Evolutionary conservation across 2,329 filamentous ascomycete species (phyloP).

Genomic region (Alternaria sp.): DNA sequence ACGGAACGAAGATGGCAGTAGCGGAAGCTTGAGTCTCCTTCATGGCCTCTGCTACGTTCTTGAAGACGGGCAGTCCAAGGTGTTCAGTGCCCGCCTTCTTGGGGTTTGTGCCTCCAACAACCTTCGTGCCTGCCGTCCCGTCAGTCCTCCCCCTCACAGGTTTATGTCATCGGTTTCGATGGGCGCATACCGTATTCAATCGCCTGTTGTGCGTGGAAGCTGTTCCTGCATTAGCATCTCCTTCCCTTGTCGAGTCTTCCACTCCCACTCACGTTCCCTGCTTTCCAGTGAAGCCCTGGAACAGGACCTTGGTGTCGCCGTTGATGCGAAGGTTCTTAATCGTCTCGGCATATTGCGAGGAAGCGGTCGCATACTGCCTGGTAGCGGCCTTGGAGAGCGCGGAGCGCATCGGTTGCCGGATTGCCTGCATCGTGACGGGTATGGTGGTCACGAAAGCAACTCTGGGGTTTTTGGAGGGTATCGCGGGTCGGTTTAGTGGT

Average conservation of each 20-base stretch:
- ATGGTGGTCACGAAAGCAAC: constrained; percentile 36
- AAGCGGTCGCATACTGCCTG: constrained; percentile 78
- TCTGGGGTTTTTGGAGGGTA: constrained; percentile 21
- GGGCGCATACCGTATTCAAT: constrained; percentile 88
- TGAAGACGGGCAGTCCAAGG: constrained; percentile 92
- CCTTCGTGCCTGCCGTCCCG: constrained; percentile 77
- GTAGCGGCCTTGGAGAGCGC: constrained; percentile 73
- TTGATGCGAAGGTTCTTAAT: constrained; percentile 87
- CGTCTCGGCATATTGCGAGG: constrained; percentile 61
- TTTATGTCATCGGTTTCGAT: constrained; percentile 22
- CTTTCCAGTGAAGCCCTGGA: constrained; percentile 96
- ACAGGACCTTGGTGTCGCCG: constrained; percentile 90
- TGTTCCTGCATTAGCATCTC: constrained; percentile 53
- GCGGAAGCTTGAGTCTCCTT: constrained; percentile 91
- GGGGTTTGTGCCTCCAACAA: constrained; percentile 97
- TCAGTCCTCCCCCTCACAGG: constrained; percentile 37
- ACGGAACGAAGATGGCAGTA: constrained; percentile 96
- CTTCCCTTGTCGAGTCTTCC: background rate
- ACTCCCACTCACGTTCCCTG: constrained; percentile 73
- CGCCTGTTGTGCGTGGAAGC: constrained; percentile 96
- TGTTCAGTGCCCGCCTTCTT: constrained; percentile 96
- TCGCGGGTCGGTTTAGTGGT: constrained; percentile 28
- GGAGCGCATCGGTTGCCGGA: constrained; percentile 76
- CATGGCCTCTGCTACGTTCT: constrained; percentile 84
- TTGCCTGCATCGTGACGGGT: constrained; percentile 77